These are phyloP conservation scores for Astrephomene gubernaculifera DNA, from an alignment of 139 green algal genomes.

Conservation along the genomic window DNA sequence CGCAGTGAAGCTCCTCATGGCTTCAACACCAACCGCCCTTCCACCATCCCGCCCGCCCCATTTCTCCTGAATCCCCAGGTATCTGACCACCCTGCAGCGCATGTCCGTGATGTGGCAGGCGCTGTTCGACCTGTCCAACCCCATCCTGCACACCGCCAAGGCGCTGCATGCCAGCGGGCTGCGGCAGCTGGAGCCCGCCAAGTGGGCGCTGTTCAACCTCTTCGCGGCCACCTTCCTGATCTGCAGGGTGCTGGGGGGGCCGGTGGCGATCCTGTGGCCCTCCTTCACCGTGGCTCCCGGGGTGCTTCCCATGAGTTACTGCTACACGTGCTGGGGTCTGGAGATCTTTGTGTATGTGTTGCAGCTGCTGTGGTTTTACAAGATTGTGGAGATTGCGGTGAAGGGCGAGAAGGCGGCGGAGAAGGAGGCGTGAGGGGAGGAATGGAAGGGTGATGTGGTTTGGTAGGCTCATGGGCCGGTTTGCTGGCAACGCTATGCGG, in stretches of 20 bases:
- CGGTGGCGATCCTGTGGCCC: slow-evolving; percentile 25
- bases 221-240: slow-evolving; percentile 57
- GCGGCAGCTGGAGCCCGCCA: slow-evolving; percentile 22
- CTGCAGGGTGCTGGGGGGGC: slow-evolving; percentile 10
- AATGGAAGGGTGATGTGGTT: too few relatives aligned
- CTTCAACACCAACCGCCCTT: too few relatives aligned
- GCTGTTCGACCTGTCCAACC: slow-evolving; percentile 64
- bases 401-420: slow-evolving; percentile 38
- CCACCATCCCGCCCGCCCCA: not conserved
- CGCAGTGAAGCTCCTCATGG: too few relatives aligned
- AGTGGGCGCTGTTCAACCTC: slow-evolving; percentile 48
- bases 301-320: slow-evolving; percentile 39
- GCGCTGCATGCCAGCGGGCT: slow-evolving; percentile 43
- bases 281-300: slow-evolving; percentile 21
- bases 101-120: slow-evolving; percentile 57
- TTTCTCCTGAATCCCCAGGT: slow-evolving; percentile 5
- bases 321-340: slow-evolving; percentile 50
- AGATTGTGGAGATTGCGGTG: slow-evolving; percentile 55
- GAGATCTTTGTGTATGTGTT: slow-evolving; percentile 58
- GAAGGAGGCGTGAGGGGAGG: too few relatives aligned
- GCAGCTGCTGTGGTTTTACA: slow-evolving; percentile 66
- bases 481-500: too few relatives aligned
- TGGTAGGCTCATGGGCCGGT: too few relatives aligned
- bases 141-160: slow-evolving; percentile 69
- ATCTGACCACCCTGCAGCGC: slow-evolving; percentile 45